These are phyloP conservation scores for Arthroderma sp. DNA, from an alignment of 2,329 filamentous ascomycete species.

Conservation along the genomic window DNA sequence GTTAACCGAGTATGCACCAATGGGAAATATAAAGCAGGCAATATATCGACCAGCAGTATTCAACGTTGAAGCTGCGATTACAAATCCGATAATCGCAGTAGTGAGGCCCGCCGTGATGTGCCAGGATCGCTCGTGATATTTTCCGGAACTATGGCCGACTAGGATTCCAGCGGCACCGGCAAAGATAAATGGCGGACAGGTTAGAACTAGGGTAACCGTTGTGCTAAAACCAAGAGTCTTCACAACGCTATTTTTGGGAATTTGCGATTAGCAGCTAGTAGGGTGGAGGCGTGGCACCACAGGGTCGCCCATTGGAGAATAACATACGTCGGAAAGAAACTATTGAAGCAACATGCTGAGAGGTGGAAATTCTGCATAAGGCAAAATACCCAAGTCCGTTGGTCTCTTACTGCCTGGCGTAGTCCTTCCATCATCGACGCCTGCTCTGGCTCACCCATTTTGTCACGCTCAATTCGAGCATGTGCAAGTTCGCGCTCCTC, in stretches of 20 bases:
- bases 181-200: constrained; percentile 39
- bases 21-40: constrained; percentile 21
- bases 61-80: constrained; percentile 17
- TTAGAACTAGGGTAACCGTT: constrained; percentile 39
- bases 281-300: constrained; percentile 2
- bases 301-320: too few species aligned
- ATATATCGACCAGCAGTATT: constrained; percentile 21
- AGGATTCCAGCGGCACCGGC: constrained; percentile 36
- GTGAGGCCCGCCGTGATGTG: constrained; percentile 17
- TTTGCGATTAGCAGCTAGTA: constrained; percentile 28
- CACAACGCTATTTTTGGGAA: constrained; percentile 36
- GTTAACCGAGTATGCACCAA: constrained; percentile 24
- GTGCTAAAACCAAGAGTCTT: constrained; percentile 35
- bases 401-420: constrained; percentile 37
- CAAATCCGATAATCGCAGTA: constrained; percentile 19
- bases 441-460: constrained; percentile 36
- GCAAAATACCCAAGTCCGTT: constrained; percentile 40
- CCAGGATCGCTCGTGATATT: constrained; percentile 23
- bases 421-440: constrained; percentile 37
- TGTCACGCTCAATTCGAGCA: constrained; percentile 38
- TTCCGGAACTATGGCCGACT: constrained; percentile 39
- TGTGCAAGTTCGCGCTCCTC: constrained; percentile 32
- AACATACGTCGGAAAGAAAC: constrained; percentile 24
- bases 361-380: constrained; percentile 46
- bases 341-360: constrained; percentile 39